These are phyloP conservation scores for Cicer pinnatifidum DNA, from an alignment of 306 rosid genomes.

Conservation along the genomic window DNA sequence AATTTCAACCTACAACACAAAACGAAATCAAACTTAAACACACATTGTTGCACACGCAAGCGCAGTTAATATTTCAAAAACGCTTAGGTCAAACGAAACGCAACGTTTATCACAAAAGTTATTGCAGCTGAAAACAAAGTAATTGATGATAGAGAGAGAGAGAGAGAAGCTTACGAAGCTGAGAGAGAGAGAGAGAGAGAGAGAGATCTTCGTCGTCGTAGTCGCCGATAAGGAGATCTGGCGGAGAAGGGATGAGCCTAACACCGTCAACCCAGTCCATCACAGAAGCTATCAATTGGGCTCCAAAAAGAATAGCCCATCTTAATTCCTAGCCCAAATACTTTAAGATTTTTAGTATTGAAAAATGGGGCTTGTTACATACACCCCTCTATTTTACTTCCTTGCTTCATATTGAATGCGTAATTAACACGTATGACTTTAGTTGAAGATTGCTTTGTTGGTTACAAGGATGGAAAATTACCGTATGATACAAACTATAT, in stretches of 20 bases:
- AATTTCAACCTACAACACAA: constrained; percentile 40
- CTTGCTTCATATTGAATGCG: too few species aligned
- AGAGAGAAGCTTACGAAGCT: constrained; percentile 15
- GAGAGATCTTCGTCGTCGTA: not conserved
- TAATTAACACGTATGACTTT: too few species aligned
- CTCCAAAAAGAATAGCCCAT: not conserved
- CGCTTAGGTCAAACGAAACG: constrained; percentile 32
- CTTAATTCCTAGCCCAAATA: too few species aligned
- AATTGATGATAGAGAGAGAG: constrained; percentile 18
- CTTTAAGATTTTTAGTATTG: too few species aligned
- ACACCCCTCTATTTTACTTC: too few species aligned
- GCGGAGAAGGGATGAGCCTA: constrained; percentile 41
- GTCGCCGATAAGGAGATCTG: constrained; percentile 45
- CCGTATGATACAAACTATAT: too few species aligned
- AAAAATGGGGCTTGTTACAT: too few species aligned
- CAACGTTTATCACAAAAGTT: not conserved
- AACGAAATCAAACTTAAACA: not conserved
- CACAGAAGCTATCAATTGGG: not conserved
- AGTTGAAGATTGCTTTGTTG: too few species aligned
- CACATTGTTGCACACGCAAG: not conserved
- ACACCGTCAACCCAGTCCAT: constrained; percentile 13
- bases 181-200: constrained; percentile 10
- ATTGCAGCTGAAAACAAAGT: not conserved
- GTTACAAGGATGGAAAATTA: too few species aligned
- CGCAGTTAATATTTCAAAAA: constrained; percentile 9